Evolutionary conservation across 768 basidiomycete species (phyloP), one percentile per base, ranked within the genome.

Genomic region (Podaxis carcinomalis): DNA sequence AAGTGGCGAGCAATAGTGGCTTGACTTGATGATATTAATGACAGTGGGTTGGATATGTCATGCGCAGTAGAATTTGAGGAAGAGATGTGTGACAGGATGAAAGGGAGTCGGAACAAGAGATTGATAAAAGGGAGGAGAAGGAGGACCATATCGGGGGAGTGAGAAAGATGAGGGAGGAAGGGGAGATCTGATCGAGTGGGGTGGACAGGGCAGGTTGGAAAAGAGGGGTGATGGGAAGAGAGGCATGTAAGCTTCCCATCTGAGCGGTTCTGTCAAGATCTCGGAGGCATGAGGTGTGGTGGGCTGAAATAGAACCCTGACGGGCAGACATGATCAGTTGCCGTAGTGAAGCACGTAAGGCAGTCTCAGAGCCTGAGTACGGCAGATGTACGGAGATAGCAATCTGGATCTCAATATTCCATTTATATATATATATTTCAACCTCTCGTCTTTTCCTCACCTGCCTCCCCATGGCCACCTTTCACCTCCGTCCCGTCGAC

Each of bases 401-500:
- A 53, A 60, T 60, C 59, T 60, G 47, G 51, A 60, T 60, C 59
- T 44, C 51, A 50, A 14, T 59, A 35, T 51, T 39, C 50, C 25
- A 14, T 19, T 5, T 42, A 27, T 53, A 53, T 60, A 59, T 59
- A 60, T 49, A 55, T 9, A 32, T 2, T 32, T 32, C 32, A 46
- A 28, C 9, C 5, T 19, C 52, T 27, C 42, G 35, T 61, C 63
- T 28, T 21, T 59, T 35, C 62, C 56, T 66, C 56, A 6, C 59
- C 62, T 65, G 66, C 58, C 68, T 64, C 60, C 63, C 53, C 67
- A 69, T 73, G 66, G 64, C 76, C 59, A 42, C 72, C 51, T 85
- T 79, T 74, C 81, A 81, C 67, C 82, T 86, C 46, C 84, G 85
- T 58, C 86, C 85, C 37, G 81, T 87, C 62, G 75, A 79, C 57